Evolutionary conservation across 1,284 basidiomycete genomes (phyloP).

Genomic region (Cerioporus squamosus): DNA sequence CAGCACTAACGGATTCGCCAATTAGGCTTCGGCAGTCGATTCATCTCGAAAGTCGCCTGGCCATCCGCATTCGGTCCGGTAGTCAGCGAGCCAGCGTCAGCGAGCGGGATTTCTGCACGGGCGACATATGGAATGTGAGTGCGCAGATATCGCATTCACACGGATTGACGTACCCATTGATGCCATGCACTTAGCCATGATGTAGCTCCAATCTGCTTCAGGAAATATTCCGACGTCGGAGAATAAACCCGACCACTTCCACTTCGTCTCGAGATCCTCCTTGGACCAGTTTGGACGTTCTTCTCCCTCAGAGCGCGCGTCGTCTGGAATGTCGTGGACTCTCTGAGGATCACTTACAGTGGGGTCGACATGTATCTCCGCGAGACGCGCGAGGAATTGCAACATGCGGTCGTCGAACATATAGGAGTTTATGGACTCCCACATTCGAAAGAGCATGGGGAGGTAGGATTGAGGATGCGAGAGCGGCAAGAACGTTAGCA

Average conservation of each 20-base stretch:
- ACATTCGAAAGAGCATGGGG: conserved; percentile 79
- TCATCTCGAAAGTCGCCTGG: conserved; percentile 68
- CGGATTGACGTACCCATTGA: conserved; percentile 72
- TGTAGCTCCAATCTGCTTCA: conserved; percentile 83
- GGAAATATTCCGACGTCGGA: conserved; percentile 89
- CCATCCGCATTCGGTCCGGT: conserved; percentile 73
- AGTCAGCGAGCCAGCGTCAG: conserved; percentile 71
- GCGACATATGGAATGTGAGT: not conserved
- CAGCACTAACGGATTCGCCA: conserved; percentile 68
- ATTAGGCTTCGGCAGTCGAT: conserved; percentile 64
- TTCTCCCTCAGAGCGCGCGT: conserved; percentile 69
- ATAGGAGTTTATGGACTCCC: conserved; percentile 86
- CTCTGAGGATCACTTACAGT: conserved; percentile 71
- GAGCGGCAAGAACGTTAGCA: conserved; percentile 81
- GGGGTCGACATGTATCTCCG: conserved; percentile 77
- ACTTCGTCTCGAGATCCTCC: conserved; percentile 45
- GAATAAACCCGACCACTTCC: conserved; percentile 70
- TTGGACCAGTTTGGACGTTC: conserved; percentile 59
- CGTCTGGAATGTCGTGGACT: conserved; percentile 70
- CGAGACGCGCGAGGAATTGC: conserved; percentile 67
- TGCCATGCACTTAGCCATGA: conserved; percentile 92
- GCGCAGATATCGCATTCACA: conserved; percentile 3
- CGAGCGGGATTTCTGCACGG: conserved; percentile 66
- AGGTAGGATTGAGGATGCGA: conserved; percentile 82
- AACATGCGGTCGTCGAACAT: conserved; percentile 86